phyloP scores from a whole-genome alignment of 768 basidiomycete species.

The Kwoniella dendrophila region DNA sequence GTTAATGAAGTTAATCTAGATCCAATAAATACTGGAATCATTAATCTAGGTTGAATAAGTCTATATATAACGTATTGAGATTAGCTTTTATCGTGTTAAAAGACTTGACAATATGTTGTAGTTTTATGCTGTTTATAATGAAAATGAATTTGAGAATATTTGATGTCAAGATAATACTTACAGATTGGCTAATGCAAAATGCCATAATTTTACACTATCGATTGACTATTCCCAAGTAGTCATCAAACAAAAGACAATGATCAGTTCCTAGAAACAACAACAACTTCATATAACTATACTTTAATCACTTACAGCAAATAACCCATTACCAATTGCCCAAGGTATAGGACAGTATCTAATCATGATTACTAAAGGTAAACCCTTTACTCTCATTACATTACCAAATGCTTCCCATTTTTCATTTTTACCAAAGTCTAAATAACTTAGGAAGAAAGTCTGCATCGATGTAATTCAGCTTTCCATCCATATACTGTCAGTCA shows the following conservation, averaged over 20 bases:
- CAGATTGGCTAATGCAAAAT: slow-evolving; percentile 54
- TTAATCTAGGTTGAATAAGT: slow-evolving; percentile 46
- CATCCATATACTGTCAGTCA: no score
- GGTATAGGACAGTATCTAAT: slow-evolving; percentile 55
- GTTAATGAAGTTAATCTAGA: slow-evolving; percentile 53
- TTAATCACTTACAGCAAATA: slow-evolving; percentile 51
- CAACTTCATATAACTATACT: neutral
- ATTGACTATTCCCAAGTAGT: slow-evolving; percentile 39
- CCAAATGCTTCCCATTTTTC: slow-evolving; percentile 54
- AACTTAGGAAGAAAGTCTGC: slow-evolving; percentile 52
- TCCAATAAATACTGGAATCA: slow-evolving; percentile 55
- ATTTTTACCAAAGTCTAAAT: slow-evolving; percentile 41
- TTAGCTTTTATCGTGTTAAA: no score
- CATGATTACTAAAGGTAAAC: slow-evolving; percentile 53
- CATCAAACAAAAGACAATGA: neutral
- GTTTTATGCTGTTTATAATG: neutral
- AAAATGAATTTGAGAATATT: neutral
- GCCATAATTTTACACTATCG: slow-evolving; percentile 51
- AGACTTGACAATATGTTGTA: no score
- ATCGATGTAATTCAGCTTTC: no score
- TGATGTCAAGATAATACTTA: slow-evolving; percentile 10
- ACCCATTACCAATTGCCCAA: slow-evolving; percentile 54
- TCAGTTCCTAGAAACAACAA: no score
- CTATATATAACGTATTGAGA: no score
- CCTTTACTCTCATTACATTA: slow-evolving; percentile 54